Evolutionary conservation across 257 asterid genomes (phyloP), one percentile per base, ranked within the genome.

Genomic region (Plantago elongata): DNA sequence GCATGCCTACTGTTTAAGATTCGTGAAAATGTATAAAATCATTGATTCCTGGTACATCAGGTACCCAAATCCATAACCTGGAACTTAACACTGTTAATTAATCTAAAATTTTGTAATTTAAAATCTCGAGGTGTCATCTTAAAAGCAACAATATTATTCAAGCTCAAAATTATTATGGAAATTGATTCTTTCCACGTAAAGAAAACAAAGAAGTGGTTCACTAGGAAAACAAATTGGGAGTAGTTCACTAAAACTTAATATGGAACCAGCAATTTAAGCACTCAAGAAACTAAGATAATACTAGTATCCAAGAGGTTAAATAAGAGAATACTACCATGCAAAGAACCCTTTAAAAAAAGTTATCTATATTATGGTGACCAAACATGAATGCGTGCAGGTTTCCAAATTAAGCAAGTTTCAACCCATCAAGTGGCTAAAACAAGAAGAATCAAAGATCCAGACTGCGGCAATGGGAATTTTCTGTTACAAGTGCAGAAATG

Each of bases 361-460:
- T 74, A 74, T 83, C 62, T 83, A 52, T 79, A 71, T 72, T 77
- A 61, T 80, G 81, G 81, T 90, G 80, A 88, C 82, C 68, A 63
- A 72, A 80, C 27, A 82, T 85, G 88, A 88, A 78, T 84, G 77
- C 84, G 64, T 90, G 96, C 98, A 90, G 98, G 95, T 88, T 75
- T 80, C 76, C 79, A 73, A 73, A 76, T 78, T 79, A 87, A 85
- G 81, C 89, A 84, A 84, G 84, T 71, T 78, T 81, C 80, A 71
- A 73, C 82, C 77, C 72, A 58, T 76, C 78, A 72, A 71, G 90
- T 80, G 87, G 82, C 85, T 73, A 75, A 75, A 69, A 74, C 81
- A 67, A 80, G 95, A 87, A 82, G 96, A 83, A 73, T 74, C 81
- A 77, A 82, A 78, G 85, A 67, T 84, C 88, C 87, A 72, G 88